A percentile compares a stretch with the other conserved stretches of the same genome.
Conservation (phyloP, 176 grass and related monocot genomes). For the Metroxylon sagu region DNA sequence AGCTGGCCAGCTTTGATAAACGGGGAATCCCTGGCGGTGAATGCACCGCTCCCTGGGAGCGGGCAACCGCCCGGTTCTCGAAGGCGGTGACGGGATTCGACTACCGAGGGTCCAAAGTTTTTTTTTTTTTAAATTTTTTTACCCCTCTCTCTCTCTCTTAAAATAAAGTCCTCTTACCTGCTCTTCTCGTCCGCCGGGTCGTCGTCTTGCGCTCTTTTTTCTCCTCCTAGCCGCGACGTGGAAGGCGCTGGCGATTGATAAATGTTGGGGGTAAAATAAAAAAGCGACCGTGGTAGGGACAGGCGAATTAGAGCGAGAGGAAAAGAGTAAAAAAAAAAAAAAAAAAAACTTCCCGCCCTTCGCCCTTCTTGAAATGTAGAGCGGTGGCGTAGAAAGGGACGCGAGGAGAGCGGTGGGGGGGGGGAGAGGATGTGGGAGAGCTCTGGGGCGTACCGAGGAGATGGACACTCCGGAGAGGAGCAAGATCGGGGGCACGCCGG, state of each 20-base stretch:
- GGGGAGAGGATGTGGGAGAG: slow-evolving; percentile 14
- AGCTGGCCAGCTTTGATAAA: no score
- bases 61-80: no score
- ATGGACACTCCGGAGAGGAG: slow-evolving; percentile 81
- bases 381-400: slow-evolving; percentile 16
- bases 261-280: not conserved
- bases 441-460: slow-evolving; percentile 12
- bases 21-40: no score
- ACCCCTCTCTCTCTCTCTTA: no score
- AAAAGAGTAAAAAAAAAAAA: slow-evolving; percentile 10
- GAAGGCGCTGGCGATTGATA: not conserved
- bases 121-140: not conserved
- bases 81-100: no score
- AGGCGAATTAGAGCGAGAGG: not conserved
- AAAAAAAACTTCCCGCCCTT: slow-evolving; percentile 38
- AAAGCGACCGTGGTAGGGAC: not conserved
- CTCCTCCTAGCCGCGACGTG: not conserved
- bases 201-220: not conserved
- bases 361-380: slow-evolving; percentile 30
- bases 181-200: not conserved
- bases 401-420: slow-evolving; percentile 4
- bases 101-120: not conserved
- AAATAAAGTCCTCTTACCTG: not conserved
- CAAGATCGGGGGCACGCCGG: slow-evolving; percentile 12
- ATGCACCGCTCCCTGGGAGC: no score